Conservation (phyloP, 2,329 filamentous ascomycete genomes). For the Aspergillus luchuensis region DNA sequence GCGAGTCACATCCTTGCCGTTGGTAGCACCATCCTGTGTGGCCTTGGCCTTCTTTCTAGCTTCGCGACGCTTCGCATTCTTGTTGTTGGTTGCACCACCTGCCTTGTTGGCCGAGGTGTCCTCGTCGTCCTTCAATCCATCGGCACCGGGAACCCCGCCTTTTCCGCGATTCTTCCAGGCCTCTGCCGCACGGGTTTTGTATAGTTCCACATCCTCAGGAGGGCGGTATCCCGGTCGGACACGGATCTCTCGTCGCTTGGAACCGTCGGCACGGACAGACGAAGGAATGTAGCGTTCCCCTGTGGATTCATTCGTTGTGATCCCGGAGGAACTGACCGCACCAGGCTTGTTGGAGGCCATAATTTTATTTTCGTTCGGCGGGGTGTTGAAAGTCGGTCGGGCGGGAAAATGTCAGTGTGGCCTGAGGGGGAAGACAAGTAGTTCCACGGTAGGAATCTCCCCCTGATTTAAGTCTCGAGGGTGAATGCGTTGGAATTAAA, state of each 20-base stretch:
- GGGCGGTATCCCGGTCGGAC: conserved; percentile 91
- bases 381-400: not conserved
- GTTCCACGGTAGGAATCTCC: not conserved
- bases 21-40: conserved; percentile 57
- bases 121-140: conserved; percentile 54
- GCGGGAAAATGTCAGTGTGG: not conserved
- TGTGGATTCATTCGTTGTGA: conserved; percentile 71
- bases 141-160: conserved; percentile 75
- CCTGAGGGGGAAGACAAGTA: not conserved
- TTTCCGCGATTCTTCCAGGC: conserved; percentile 75
- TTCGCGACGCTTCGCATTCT: conserved; percentile 81
- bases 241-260: conserved; percentile 89
- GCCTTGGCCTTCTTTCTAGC: conserved; percentile 62
- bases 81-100: conserved; percentile 64
- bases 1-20: conserved; percentile 29
- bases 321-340: conserved; percentile 57
- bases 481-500: not conserved
- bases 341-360: conserved; percentile 54
- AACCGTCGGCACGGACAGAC: conserved; percentile 83
- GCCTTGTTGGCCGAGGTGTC: conserved; percentile 44
- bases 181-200: conserved; percentile 89
- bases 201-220: conserved; percentile 92
- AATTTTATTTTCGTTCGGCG: conserved; percentile 30
- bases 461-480: too few species aligned
- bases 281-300: conserved; percentile 89